phyloP scores from a whole-genome alignment of 495 filamentous ascomycete genomes.

The Glarea lozoyensis region DNA sequence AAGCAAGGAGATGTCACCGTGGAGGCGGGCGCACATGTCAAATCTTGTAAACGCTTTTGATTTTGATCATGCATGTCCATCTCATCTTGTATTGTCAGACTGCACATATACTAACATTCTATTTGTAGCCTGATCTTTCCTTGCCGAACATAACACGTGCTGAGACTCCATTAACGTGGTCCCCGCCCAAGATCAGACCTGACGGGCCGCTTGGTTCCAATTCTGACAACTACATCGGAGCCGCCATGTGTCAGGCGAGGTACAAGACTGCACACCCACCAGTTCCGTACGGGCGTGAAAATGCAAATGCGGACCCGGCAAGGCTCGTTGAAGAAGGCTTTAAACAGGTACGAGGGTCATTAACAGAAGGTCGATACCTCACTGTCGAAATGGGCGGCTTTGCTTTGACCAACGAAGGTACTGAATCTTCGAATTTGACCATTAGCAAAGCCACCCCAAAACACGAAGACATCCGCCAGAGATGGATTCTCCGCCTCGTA shows the following conservation, averaged over 20 bases:
- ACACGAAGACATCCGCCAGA: conserved; percentile 32
- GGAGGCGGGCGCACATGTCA: conserved; percentile 27
- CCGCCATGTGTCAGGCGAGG: conserved; percentile 25
- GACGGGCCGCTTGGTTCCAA: neutral
- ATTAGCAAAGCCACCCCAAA: conserved; percentile 18
- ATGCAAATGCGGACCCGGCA: conserved; percentile 11
- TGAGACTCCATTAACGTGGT: neutral
- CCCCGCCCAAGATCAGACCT: neutral
- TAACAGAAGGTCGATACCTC: conserved; percentile 49
- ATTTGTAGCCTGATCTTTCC: conserved; percentile 6
- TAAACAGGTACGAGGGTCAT: conserved; percentile 37
- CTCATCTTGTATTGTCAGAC: neutral
- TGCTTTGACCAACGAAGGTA: conserved; percentile 1
- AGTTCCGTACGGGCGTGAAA: conserved; percentile 31
- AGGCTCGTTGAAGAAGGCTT: conserved; percentile 34
- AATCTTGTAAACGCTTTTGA: conserved; percentile 26
- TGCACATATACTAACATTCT: neutral
- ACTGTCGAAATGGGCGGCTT: conserved; percentile 67
- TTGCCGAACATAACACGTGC: conserved; percentile 1
- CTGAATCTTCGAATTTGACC: neutral
- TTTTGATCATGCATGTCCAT: conserved; percentile 19
- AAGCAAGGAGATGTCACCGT: conserved; percentile 18
- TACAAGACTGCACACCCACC: conserved; percentile 28
- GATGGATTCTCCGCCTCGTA: conserved; percentile 36
- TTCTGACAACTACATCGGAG: neutral